Base-by-base conservation (phyloP, 805 yeast genomes). In the Sugiyamaella chiloensis region DNA sequence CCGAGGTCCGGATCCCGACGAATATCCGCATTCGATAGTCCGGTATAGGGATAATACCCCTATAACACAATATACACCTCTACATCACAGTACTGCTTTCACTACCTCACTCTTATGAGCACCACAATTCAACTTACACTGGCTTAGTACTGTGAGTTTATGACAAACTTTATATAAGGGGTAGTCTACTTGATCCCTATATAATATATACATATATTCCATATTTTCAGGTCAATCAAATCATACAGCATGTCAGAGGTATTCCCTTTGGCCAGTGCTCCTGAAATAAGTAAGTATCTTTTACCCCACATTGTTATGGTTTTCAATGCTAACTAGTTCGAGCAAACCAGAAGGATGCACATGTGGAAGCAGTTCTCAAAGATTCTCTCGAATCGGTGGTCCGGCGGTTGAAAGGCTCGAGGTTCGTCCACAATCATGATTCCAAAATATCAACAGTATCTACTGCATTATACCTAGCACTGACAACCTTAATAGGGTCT, bases 341-440 rank as follows among this genome's bases (percentile, higher is more conserved):
- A 44, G 87, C 97, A 1, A 83, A 87, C 62, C 97, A 91, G 61
- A 91, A 91, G 61, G 99, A 91, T 64, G 74, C 79, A 3, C 87
- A 83, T 56, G 79, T 87, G 36, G 85, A 83, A 56, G 65, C 74
- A 0, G 63, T 76, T 2, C 67, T 87, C 19, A 69, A 74, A 30
- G 64, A 69, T 2, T 80, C 83, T 53, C 23, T 51, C 14, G 75
- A 73, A 32, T 83, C 80, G 17, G 77, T 79, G 0, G 52, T 82
- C 4, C 80, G 76, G 52, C 60, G 73, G 12, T 54, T 83, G 51
- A 79, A 75, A 44, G 73, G 74, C 20, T 58, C 70, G 41, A 65
- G 88, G 30, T 83, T 81, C 58, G 71, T 82, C 8, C 83, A 86
- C 58, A 67, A 75, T 2, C 76, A 83, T 56, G 77, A 85, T 1